Evolutionary conservation across 768 basidiomycete genomes (phyloP), one percentile per base, ranked within the genome.

Genomic region (Trametes gibbosa): DNA sequence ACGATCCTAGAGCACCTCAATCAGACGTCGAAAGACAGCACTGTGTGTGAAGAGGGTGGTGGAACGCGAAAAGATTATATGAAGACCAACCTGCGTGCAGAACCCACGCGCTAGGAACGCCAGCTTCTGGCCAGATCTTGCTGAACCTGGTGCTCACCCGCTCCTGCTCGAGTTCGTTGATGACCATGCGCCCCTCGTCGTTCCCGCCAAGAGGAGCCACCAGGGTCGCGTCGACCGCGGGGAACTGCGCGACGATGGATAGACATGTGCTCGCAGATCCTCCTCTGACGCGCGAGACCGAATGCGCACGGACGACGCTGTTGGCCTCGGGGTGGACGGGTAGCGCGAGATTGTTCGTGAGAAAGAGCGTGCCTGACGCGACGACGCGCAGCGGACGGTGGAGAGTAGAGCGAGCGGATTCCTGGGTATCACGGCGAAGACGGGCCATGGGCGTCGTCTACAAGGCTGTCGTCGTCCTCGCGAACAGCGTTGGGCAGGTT

Each of bases 101-200:
- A 35, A 94, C 84, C 89, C 90, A 94, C 17, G 92, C 90, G 51
- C 81, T 83, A 1, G 91, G 91, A 23, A 92, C 88, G 50, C 87
- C 85, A 16, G 83, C 80, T 10, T 81, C 81, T 25, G 83, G 81
- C 84, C 86, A 86, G 21, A 89, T 70, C 72, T 90, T 90, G 75
- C 87, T 87, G 65, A 84, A 89, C 50, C 81, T 79, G 29, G 87
- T 92, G 62, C 79, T 83, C 0, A 92, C 83, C 10, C 88, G 84
- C 56, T 83, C 83, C 5, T 73, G 73, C 56, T 90, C 85, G 45
- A 92, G 79, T 50, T 90, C 85, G 45, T 77, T 75, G 55, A 86
- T 69, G 21, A 93, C 76, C 69, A 78, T 80, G 43, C 71, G 72
- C 2, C 86, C 92, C 57, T 92, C 90, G 19, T 84, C 79, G 64